These are phyloP conservation scores for Trametes coccinea DNA, from an alignment of 768 basidiomycete genomes.

Conservation along the genomic window DNA sequence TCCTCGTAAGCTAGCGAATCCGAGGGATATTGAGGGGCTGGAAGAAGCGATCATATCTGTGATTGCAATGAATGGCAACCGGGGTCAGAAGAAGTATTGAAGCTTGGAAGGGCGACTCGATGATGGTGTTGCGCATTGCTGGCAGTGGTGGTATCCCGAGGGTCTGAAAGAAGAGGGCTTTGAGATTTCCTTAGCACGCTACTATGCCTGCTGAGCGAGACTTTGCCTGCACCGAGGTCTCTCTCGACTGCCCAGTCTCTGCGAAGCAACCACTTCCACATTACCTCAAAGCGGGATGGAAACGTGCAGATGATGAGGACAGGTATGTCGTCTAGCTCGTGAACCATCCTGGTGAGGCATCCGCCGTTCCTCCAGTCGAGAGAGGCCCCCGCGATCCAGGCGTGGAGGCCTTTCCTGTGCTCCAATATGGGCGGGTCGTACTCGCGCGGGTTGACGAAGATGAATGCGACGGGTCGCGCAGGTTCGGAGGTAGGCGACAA, in stretches of 20 bases:
- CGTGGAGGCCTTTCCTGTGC: conserved; percentile 16
- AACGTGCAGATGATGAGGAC: conserved; percentile 26
- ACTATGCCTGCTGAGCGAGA: conserved; percentile 23
- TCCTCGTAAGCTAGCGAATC: too few relatives aligned
- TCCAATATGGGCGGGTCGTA: conserved; percentile 18
- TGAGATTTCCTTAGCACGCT: background rate
- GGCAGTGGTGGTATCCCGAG: too few relatives aligned
- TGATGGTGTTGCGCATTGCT: too few relatives aligned
- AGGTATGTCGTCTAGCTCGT: conserved; percentile 5
- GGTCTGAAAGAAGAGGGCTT: too few relatives aligned
- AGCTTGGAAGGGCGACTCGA: too few relatives aligned
- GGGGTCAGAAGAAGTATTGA: too few relatives aligned
- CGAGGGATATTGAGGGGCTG: too few relatives aligned
- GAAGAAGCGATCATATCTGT: too few relatives aligned
- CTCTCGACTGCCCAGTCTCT: conserved; percentile 27
- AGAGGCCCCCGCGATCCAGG: conserved; percentile 29
- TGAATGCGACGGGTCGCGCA: conserved; percentile 19
- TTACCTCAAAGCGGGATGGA: conserved; percentile 24
- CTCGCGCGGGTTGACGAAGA: conserved; percentile 23
- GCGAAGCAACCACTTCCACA: conserved; percentile 29
- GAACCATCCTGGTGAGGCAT: conserved; percentile 25
- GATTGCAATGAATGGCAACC: too few relatives aligned
- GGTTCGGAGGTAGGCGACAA: conserved; percentile 5
- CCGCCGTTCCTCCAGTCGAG: conserved; percentile 24
- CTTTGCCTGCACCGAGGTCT: conserved; percentile 22